Base-by-base conservation (phyloP, 2,329 filamentous ascomycete genomes). In the Talaromyces islandicus region DNA sequence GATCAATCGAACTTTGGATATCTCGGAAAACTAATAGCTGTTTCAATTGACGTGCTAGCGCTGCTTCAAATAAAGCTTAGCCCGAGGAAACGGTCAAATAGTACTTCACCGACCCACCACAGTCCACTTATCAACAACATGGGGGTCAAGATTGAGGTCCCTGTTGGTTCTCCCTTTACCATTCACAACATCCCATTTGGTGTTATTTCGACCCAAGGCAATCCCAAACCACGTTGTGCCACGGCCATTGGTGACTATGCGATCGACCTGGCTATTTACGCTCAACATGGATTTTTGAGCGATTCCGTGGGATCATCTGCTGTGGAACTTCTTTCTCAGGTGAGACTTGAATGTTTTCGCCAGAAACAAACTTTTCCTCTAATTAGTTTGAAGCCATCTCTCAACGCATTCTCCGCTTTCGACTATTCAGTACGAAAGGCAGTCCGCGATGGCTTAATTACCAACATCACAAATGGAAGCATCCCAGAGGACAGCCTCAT, bases 131-230 rank as follows among this genome's bases (percentile, higher is more conserved):
- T 24, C n/a, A 7, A 25, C 7, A 35, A 32, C 6, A 57, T 57
- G 59, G 46, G 30, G 6, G 53, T 30, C 41, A 57, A 57, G 30
- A 60, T 60, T 27, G 43, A 38, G 19, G 32, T 60, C 19, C 29
- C 27, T 21, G 24, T 30, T 29, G 41, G 43, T 12, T 54, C 48
- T 4, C 64, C 63, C 11, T 85, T 85, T 64, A 82, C 80, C 0
- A 66, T 81, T 46, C 68, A 74, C 21, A 85, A 85, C 61, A 79
- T 84, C 43, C 82, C 82, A 0, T 84, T 81, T 55, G 81, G 81
- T 10, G 76, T 84, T 12, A 80, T 78, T 25, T 82, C 79, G 0
- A 78, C 75, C 0, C 50, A 61, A 7, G 61, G 62, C 0, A 76
- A 80, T 58, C 58, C 68, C 0, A 61, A 62, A 3, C 79, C 76